Base-by-base conservation (phyloP, 2,329 filamentous ascomycete species). In the Claviceps quebecensis region DNA sequence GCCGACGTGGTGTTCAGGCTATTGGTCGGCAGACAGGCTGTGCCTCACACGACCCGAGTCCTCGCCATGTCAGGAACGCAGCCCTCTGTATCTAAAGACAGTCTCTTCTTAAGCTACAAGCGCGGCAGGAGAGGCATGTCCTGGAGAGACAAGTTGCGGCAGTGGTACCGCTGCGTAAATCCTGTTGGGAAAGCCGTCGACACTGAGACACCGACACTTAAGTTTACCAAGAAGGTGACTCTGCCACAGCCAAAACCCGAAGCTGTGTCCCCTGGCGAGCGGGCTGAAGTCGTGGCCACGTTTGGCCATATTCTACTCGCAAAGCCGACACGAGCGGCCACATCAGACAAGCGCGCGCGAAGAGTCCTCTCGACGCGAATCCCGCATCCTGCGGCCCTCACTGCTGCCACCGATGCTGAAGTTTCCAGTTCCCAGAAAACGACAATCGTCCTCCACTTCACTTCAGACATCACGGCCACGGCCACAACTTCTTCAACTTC, bases 291-390 rank as follows among this genome's bases (percentile, higher is more conserved):
- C 1, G 61, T 58, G 2, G 74, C 75, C 11, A 65, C 67, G 2
- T 80, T 80, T 56, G 77, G 77, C 17, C 72, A 76, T 50, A 55
- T 79, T 37, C 67, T 80, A 0, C 71, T 74, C 53, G 47, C 50
- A 5, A 49, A 56, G 22, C 58, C 63, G 38, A 47, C 52, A 22
- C 44, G 45, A 19, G 23, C n/a, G 16, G 38, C 47, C 36, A 51
- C 44, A 17, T 54, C 53, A 48, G 43, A 16, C 14, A 29, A 16
- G 14, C 9, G 16, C 43, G 47, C 39, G 14, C 56, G 56, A 5
- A 70, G 69, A 46, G 64, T 72, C 45, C 68, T 80, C 38, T 63
- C 66, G 1, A 71, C 77, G 2, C 51, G 67, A 4, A 60, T 71
- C 0, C 76, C 76, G 0, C 73, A 78, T 46, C 68, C 78, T 6